Conservation (phyloP, 176 grass and related monocot genomes). For the Triticum dicoccoides region DNA sequence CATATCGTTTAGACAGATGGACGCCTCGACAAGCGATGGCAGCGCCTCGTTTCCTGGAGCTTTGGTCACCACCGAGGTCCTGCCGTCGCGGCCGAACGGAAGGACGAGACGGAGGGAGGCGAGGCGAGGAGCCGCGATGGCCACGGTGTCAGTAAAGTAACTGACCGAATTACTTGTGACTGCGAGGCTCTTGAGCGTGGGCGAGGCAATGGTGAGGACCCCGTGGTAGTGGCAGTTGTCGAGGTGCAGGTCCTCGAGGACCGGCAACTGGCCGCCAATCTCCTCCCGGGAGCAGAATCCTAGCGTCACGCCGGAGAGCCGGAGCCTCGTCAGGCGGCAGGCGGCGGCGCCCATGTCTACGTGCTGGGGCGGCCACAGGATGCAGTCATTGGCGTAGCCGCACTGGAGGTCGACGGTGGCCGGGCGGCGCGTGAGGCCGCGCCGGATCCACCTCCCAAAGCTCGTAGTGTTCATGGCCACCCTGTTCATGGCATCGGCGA, state of each 20-base stretch:
- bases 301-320: background rate
- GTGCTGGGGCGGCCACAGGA: background rate
- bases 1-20: background rate
- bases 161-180: background rate
- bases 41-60: background rate
- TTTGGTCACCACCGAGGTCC: background rate
- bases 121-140: background rate
- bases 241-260: slow-evolving; percentile 3
- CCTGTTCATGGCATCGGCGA: background rate
- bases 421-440: background rate
- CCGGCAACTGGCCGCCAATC: background rate
- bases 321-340: background rate
- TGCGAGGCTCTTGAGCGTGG: slow-evolving; percentile 1
- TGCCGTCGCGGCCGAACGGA: background rate
- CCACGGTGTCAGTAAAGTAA: background rate
- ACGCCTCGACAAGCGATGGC: background rate
- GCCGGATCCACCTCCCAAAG: slow-evolving; percentile 14
- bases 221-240: background rate
- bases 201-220: background rate
- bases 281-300: background rate
- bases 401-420: background rate
- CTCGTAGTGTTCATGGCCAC: background rate
- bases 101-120: background rate
- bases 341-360: background rate
- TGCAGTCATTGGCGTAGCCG: background rate